Evolutionary conservation across 73 alveolate species (phyloP), one percentile per base, ranked within the genome.

Genomic region (Uronychia binucleata): DNA sequence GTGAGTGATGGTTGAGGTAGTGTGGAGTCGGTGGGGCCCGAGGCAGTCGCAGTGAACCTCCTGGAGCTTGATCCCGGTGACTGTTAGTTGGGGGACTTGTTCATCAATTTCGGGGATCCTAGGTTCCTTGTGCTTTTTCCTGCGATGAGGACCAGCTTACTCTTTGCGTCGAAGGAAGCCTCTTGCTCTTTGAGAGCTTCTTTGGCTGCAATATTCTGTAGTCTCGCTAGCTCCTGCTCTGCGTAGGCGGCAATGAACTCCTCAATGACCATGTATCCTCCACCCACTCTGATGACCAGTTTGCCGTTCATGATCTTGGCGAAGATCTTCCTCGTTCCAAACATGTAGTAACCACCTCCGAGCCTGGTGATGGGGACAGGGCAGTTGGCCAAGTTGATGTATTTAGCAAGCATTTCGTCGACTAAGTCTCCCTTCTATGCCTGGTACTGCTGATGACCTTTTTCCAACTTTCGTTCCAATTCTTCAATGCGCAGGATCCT

Each of bases 261-360:
- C 57, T 83, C 90, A 83, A 83, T 83, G 58, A 83, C 90, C 90
- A 83, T 83, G 59, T 58, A 83, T 75, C 90, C 90, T 75, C 90
- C 90, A 28, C 90, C 90, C n/a, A 88, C 90, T 34, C 94, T 67
- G 27, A 88, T 88, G 0, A 86, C 94, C 57, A 88, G 75, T 32
- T 88, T 82, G 27, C 91, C 94, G 34, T 88, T 82, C 88, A 82
- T 86, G 28, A 88, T 77, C 88, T 88, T 88, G 35, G 88, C 83
- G 83, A 88, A 88, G 46, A 88, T 82, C 84, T 86, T 88, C 34
- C 77, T 82, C 34, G 94, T 83, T 0, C 94, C 94, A 33, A 88
- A 88, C 74, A 88, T 31, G 57, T 88, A 88, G 58, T 82, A 75
- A 31, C 94, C 94, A 27, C 83, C 58, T 13, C 88, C 94, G 25